Base-by-base conservation (phyloP, 306 rosid genomes). In the Casuarina equisetifolia region DNA sequence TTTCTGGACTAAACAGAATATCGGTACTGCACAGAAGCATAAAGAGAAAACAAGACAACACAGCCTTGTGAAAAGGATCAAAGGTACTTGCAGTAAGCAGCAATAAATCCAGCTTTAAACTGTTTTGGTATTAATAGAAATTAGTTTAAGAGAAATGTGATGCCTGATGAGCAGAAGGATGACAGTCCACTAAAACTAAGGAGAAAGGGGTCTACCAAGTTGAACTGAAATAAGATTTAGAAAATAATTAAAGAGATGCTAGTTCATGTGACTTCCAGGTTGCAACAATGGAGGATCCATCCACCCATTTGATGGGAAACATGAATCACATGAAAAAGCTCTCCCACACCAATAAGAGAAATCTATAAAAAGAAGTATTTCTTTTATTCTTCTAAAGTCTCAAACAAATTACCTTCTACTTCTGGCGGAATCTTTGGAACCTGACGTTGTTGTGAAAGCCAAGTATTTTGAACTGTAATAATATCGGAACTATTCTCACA, bases 401-500 rank as follows among this genome's bases (percentile, higher is more conserved):
- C 50, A 15, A 57, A 51, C 25, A 77, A 44, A 55, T 25, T 84
- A 94, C 98, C 97, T 87, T 88, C 67, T 16, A 75, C 83, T 55
- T 84, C 90, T 40, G 74, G 52, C 53, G 81, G 93, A 79, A 73
- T 74, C 84, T 86, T 87, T 9, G 85, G 85, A 64, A 91, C 81
- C 76, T 83, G 92, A 2, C 82, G 79, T 75, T 85, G 91, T 77
- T 91, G 97, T 9, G 91, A 88, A 74, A 92, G 80, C 97, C 97
- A 95, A 62, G 77, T 82, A 90, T 95, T 95, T 85, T 95, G 99
- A 79, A 85, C 90, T 10, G 93, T 66, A 72, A 95, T 85, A 67
- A 95, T 91, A 20, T 87, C 96, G 38, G 89, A 84, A 77, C 97
- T 89, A 79, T 85, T 95, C 85, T 89, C 83, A 72, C 98, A 95